phyloP scores from a whole-genome alignment of 306 rosid genomes.

The Cicer yamashitae region DNA sequence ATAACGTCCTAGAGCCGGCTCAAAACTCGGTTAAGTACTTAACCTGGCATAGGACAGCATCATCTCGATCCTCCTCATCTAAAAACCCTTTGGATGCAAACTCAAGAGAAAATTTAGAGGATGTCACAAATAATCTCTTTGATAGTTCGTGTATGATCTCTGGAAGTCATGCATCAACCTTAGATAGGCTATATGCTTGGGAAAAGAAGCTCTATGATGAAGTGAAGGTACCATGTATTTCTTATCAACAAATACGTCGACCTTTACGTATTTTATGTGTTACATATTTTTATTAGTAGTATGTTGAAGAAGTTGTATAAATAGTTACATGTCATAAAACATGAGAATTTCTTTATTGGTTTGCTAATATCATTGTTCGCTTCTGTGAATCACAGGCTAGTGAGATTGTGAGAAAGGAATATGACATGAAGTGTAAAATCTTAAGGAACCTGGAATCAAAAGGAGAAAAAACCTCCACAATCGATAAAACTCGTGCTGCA shows the following conservation, averaged over 20 bases:
- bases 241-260: conserved; percentile 14
- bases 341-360: conserved; percentile 1
- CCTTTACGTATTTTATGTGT: conserved; percentile 12
- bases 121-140: conserved; percentile 59
- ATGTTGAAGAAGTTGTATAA: conserved; percentile 35
- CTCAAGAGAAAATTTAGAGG: conserved; percentile 71
- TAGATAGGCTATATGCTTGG: conserved; percentile 97
- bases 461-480: conserved; percentile 57
- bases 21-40: conserved; percentile 70
- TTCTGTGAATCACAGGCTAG: conserved; percentile 68
- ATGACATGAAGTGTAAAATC: conserved; percentile 79
- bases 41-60: conserved; percentile 89
- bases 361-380: conserved; percentile 6
- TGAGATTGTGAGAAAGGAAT: conserved; percentile 78
- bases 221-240: conserved; percentile 74
- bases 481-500: conserved; percentile 83
- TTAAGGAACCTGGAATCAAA: conserved; percentile 81
- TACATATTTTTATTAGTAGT: conserved; percentile 4
- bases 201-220: conserved; percentile 97
- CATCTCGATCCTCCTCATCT: conserved; percentile 89
- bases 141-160: conserved; percentile 81
- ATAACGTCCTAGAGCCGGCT: conserved; percentile 66
- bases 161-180: conserved; percentile 95
- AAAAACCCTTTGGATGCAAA: conserved; percentile 76
- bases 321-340: background rate